Evolutionary conservation across 148 eudicot genomes (phyloP).

Genomic region (Drosera capensis): DNA sequence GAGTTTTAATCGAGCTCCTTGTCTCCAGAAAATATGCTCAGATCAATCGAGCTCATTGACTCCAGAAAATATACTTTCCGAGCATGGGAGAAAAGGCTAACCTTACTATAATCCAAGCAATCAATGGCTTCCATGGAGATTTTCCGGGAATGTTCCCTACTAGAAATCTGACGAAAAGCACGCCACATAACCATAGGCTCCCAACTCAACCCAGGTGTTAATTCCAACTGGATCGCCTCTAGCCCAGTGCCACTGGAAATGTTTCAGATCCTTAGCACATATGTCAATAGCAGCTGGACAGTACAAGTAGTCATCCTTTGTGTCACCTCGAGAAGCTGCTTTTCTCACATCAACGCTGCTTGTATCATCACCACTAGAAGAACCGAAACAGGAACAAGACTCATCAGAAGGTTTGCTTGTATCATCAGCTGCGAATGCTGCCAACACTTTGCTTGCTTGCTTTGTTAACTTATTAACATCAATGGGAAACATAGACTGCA

Average conservation of each 20-base stretch:
- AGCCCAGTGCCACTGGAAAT: slow-evolving; percentile 21
- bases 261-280: slow-evolving; percentile 15
- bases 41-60: not conserved
- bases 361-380: not conserved
- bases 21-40: too few species aligned
- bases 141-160: slow-evolving; percentile 10
- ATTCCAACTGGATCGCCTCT: slow-evolving; percentile 16
- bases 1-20: not conserved
- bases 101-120: slow-evolving; percentile 60
- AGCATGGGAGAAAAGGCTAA: slow-evolving; percentile 7
- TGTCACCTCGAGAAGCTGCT: slow-evolving; percentile 30
- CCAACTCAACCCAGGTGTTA: slow-evolving; percentile 19
- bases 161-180: slow-evolving; percentile 13
- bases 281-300: slow-evolving; percentile 34
- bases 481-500: slow-evolving; percentile 19
- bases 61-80: not conserved
- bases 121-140: slow-evolving; percentile 30
- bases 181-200: slow-evolving; percentile 31
- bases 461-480: slow-evolving; percentile 21
- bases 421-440: slow-evolving; percentile 1
- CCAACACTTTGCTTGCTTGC: slow-evolving; percentile 21
- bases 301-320: slow-evolving; percentile 29
- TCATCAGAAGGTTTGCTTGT: slow-evolving; percentile 4
- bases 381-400: slow-evolving; percentile 17
- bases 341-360: slow-evolving; percentile 10